Percentiles rank a stretch among this genome's conserved stretches.
These are phyloP conservation scores for Camelina sativa DNA, from an alignment of 345 rosid genomes.

Conservation along the genomic window DNA sequence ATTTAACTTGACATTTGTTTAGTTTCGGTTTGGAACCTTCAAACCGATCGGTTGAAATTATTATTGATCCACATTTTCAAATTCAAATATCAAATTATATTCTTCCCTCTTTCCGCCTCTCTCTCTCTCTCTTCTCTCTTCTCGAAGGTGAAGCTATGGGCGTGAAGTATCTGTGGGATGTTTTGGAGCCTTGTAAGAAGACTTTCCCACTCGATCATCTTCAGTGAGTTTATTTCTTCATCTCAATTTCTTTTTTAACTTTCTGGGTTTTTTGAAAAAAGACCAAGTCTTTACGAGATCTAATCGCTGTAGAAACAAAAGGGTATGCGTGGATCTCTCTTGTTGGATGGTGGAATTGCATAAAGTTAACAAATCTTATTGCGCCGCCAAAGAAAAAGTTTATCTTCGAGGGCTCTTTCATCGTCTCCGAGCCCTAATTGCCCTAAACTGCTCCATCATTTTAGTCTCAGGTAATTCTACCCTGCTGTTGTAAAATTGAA, in stretches of 20 bases:
- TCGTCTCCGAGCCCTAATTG: slow-evolving; percentile 87
- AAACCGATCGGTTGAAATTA: neutral
- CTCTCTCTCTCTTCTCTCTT: neutral
- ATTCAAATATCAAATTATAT: slow-evolving; percentile 11
- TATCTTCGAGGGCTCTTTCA: slow-evolving; percentile 81
- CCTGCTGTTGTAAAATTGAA: neutral
- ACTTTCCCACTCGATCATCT: slow-evolving; percentile 80
- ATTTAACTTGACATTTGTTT: too few relatives aligned
- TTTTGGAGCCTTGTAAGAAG: slow-evolving; percentile 89
- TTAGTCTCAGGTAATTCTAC: slow-evolving; percentile 64
- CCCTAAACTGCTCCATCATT: slow-evolving; percentile 80
- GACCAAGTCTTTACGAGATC: neutral
- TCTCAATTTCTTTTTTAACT: slow-evolving; percentile 8
- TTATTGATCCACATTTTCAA: neutral
- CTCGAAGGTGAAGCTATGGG: slow-evolving; percentile 56
- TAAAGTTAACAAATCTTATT: slow-evolving; percentile 63
- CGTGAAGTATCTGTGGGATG: slow-evolving; percentile 88
- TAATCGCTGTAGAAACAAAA: slow-evolving; percentile 69
- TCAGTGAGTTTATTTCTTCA: slow-evolving; percentile 50
- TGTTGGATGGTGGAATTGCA: slow-evolving; percentile 96
- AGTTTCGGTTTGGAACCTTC: neutral
- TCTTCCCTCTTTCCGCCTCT: neutral
- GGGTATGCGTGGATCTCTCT: slow-evolving; percentile 87
- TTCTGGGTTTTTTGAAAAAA: neutral
- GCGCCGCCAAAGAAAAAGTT: slow-evolving; percentile 58